Conservation (phyloP, 768 basidiomycete species). For the Russula emetica region DNA sequence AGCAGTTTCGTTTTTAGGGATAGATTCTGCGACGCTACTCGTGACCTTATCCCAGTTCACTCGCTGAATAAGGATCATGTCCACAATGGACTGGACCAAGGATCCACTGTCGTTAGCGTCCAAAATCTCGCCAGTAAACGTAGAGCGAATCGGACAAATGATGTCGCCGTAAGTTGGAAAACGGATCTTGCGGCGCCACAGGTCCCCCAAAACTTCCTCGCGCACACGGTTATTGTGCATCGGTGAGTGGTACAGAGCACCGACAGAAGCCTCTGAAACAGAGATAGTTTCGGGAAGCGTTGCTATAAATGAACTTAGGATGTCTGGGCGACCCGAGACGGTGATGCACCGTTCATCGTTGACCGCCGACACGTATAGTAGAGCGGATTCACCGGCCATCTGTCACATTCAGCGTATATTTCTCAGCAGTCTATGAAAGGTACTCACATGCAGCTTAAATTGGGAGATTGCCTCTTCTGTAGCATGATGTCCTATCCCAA, state of each 20-base stretch:
- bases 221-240: constrained; percentile 36
- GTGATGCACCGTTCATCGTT: constrained; percentile 47
- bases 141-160: constrained; percentile 26
- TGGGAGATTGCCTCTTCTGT: constrained; percentile 33
- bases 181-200: constrained; percentile 41
- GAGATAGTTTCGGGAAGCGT: constrained; percentile 37
- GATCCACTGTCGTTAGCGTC: constrained; percentile 7
- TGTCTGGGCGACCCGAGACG: constrained; percentile 54
- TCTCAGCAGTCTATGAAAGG: background rate
- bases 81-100: constrained; percentile 21
- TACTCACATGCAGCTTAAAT: constrained; percentile 30
- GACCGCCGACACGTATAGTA: constrained; percentile 49
- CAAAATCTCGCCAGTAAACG: constrained; percentile 20
- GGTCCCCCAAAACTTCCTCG: constrained; percentile 43
- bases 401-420: constrained; percentile 27
- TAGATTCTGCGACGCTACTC: constrained; percentile 24
- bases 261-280: constrained; percentile 44
- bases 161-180: constrained; percentile 51
- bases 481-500: constrained; percentile 33
- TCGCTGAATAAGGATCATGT: constrained; percentile 25
- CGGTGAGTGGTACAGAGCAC: constrained; percentile 52
- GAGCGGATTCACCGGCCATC: constrained; percentile 16
- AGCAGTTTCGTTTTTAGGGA: constrained; percentile 32
- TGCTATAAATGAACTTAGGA: constrained; percentile 42
- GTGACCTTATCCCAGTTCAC: constrained; percentile 47